Conservation (phyloP, 2,329 filamentous ascomycete genomes). For the Lomentospora prolificans region DNA sequence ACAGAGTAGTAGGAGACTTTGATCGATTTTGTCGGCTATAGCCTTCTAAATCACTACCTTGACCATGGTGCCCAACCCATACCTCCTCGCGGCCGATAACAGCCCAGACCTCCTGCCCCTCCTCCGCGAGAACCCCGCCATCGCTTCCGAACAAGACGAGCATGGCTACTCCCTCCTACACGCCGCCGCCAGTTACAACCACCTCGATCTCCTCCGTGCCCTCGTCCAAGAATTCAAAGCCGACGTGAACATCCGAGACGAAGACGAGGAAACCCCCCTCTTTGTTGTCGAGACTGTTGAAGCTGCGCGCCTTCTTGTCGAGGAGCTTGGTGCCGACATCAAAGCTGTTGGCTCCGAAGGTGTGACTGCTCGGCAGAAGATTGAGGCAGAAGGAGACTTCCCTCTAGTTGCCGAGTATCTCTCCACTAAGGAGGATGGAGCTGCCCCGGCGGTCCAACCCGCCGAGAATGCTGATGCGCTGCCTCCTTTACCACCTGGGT, state of each 20-base stretch:
- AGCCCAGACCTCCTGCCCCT: slow-evolving; percentile 63
- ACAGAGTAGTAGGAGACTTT: too few species aligned
- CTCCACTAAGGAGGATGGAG: slow-evolving; percentile 21
- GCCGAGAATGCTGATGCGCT: slow-evolving; percentile 24
- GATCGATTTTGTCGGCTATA: too few species aligned
- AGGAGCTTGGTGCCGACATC: slow-evolving; percentile 67
- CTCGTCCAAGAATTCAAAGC: slow-evolving; percentile 70
- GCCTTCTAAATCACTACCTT: too few species aligned
- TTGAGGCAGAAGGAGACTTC: slow-evolving; percentile 68
- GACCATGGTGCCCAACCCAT: slow-evolving; percentile 52
- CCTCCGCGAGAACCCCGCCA: slow-evolving; percentile 61
- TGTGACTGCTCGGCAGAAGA: slow-evolving; percentile 70
- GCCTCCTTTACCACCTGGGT: slow-evolving; percentile 61
- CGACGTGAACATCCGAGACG: slow-evolving; percentile 71
- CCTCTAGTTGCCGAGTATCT: slow-evolving; percentile 69
- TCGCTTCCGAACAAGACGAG: slow-evolving; percentile 73
- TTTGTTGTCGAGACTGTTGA: slow-evolving; percentile 81
- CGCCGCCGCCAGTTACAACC: slow-evolving; percentile 86
- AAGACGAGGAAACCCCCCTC: slow-evolving; percentile 88
- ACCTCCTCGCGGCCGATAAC: slow-evolving; percentile 74
- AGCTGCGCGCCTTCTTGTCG: slow-evolving; percentile 68
- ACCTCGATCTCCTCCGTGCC: slow-evolving; percentile 66
- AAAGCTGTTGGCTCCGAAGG: slow-evolving; percentile 61
- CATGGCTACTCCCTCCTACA: slow-evolving; percentile 93
- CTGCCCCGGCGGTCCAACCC: slow-evolving; percentile 16